Conservation (phyloP, 805 yeast genomes). For the Kodamaea lidongshanica region DNA sequence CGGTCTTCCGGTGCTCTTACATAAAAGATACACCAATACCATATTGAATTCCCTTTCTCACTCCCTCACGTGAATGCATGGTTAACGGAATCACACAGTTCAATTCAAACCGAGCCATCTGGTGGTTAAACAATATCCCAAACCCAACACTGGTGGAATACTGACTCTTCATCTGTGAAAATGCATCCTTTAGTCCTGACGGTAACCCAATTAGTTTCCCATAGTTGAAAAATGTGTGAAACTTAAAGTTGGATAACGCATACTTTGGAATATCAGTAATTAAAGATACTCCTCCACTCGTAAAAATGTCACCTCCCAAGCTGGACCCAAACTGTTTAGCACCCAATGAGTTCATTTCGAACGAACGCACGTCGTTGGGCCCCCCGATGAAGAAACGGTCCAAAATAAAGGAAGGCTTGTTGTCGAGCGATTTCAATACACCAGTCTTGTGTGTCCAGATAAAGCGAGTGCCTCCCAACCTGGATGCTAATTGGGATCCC, state of each 20-base stretch:
- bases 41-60: conserved; percentile 50
- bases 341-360: conserved; percentile 46
- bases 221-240: conserved; percentile 43
- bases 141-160: conserved; percentile 40
- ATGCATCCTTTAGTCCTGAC: conserved; percentile 6
- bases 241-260: conserved; percentile 41
- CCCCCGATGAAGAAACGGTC: conserved; percentile 56
- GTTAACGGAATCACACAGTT: conserved; percentile 48
- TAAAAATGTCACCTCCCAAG: conserved; percentile 48
- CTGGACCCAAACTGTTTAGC: conserved; percentile 47
- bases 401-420: conserved; percentile 30
- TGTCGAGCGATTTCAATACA: conserved; percentile 18
- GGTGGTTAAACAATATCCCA: conserved; percentile 50
- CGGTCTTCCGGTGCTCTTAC: too few relatives aligned
- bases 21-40: conserved; percentile 56
- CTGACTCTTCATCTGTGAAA: conserved; percentile 4
- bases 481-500: conserved; percentile 33
- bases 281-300: conserved; percentile 41
- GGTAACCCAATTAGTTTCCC: conserved; percentile 35
- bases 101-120: conserved; percentile 53
- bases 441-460: conserved; percentile 32
- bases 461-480: conserved; percentile 6
- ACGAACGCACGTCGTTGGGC: conserved; percentile 52
- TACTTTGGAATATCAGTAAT: conserved; percentile 39
- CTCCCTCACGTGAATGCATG: conserved; percentile 39